phyloP scores from a whole-genome alignment of 179 eudicot genomes.

The Patellifolia procumbens region DNA sequence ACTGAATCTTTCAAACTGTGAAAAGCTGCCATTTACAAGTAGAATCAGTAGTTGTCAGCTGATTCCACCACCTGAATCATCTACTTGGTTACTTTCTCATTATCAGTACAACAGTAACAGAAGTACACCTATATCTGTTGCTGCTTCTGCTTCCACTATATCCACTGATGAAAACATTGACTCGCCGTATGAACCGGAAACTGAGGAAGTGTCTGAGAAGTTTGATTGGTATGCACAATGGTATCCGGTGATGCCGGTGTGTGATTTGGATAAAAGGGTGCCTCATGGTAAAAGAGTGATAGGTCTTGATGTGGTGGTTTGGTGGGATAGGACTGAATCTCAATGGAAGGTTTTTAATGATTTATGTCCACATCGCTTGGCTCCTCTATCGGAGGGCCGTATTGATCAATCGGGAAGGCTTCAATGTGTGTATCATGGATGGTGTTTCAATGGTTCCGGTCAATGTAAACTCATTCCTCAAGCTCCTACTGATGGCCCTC shows the following conservation, averaged over 20 bases:
- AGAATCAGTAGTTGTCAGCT: neutral
- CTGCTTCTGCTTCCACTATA: constrained; percentile 35
- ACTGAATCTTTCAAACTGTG: neutral
- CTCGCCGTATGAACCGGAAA: constrained; percentile 1
- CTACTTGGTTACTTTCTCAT: neutral
- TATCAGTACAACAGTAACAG: constrained; percentile 24
- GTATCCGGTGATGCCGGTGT: constrained; percentile 71
- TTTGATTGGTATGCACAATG: constrained; percentile 74
- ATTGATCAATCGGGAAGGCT: constrained; percentile 75
- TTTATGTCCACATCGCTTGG: constrained; percentile 74
- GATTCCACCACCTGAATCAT: neutral
- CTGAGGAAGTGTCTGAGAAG: constrained; percentile 35
- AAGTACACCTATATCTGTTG: constrained; percentile 17
- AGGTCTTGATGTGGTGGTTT: constrained; percentile 71
- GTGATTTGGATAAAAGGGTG: constrained; percentile 68
- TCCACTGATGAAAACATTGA: constrained; percentile 29
- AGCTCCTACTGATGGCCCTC: constrained; percentile 78
- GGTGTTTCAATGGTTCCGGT: constrained; percentile 84
- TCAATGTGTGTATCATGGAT: constrained; percentile 91
- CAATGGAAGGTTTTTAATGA: constrained; percentile 85
- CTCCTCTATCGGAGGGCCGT: constrained; percentile 82
- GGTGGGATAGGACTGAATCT: constrained; percentile 74
- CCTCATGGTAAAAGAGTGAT: constrained; percentile 65
- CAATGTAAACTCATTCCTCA: constrained; percentile 82
- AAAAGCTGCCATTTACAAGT: neutral